A percentile compares a stretch with the other conserved stretches of the same genome.
These are phyloP conservation scores for Stephania yunnanensis DNA, from an alignment of 164 flowering plant species.

Conservation along the genomic window DNA sequence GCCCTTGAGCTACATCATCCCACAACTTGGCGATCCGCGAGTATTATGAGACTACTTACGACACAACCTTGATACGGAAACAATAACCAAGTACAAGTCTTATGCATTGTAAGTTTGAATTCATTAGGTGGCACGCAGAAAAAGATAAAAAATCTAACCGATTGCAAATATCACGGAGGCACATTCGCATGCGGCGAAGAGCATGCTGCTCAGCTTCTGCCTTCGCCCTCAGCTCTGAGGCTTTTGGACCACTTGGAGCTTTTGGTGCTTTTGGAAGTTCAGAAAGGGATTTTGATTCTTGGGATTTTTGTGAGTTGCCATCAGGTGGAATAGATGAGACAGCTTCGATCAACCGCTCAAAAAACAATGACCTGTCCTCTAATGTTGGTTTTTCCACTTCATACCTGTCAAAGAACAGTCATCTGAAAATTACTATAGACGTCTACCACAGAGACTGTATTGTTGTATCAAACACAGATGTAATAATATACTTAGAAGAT, in stretches of 20 bases:
- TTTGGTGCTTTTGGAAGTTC: constrained; percentile 94
- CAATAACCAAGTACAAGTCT: too few relatives aligned
- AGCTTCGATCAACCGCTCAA: constrained; percentile 68
- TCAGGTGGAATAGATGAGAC: constrained; percentile 64
- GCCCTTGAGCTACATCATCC: too few relatives aligned
- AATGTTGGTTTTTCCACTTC: constrained; percentile 50
- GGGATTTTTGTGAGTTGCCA: constrained; percentile 28
- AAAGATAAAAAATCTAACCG: constrained; percentile 40
- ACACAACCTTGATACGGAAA: too few relatives aligned
- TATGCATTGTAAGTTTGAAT: too few relatives aligned
- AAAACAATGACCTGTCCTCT: constrained; percentile 71
- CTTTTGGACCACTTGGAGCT: constrained; percentile 72
- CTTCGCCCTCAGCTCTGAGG: constrained; percentile 82
- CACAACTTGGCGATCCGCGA: too few relatives aligned
- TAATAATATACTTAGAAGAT: background rate
- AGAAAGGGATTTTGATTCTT: constrained; percentile 38
- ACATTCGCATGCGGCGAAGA: constrained; percentile 93
- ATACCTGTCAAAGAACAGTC: constrained; percentile 42
- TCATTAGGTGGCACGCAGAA: background rate
- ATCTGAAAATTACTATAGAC: background rate
- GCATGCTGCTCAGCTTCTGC: constrained; percentile 99
- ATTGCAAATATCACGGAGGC: constrained; percentile 96
- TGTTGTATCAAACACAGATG: background rate
- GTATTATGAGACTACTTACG: too few relatives aligned
- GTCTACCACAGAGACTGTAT: background rate